Base-by-base conservation (phyloP, 164 flowering plant genomes). In the Santalum album region DNA sequence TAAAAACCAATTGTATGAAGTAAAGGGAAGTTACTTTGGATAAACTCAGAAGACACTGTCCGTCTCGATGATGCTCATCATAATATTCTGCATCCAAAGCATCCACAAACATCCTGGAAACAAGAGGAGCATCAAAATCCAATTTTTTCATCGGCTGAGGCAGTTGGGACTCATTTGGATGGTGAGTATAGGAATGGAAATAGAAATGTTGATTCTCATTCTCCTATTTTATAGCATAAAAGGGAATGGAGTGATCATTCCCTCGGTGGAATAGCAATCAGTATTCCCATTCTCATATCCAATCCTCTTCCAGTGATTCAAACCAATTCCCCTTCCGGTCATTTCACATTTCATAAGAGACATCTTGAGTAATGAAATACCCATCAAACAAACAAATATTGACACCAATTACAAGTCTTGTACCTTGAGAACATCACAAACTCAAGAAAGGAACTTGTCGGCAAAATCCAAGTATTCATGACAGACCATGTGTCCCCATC, bases 341-440 rank as follows among this genome's bases (percentile, higher is more conserved):
- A n/a, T n/a, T n/a, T n/a, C n/a, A n/a, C n/a, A n/a, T n/a, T n/a
- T n/a, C n/a, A n/a, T n/a, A n/a, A n/a, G n/a, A 38, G 2, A 29
- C 42, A 12, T 42, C 20, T 42, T n/a, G 22, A 7, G 10, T 12
- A 58, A 24, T n/a, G 10, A 17, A 21, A n/a, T n/a, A 48, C 32
- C 11, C 12, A 17, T 42, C 20, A 42, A 42, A 6, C 19, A 38
- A 21, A 21, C 20, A n/a, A 11, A 29, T 3, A 51, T 21, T 27
- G 16, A 40, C 21, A 7, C 35, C 23, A 9, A 19, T 5, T 19
- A 4, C 16, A 23, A 9, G 4, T 34, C 23, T 36, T 39, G 12
- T 59, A 90, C 99, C 99, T 87, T 45, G 97, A 84, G 59, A 94
- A 94, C 99, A 94, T 90, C 7, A 83, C 87, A 70, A 87, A 86